phyloP scores from a whole-genome alignment of 768 basidiomycete genomes.

The Pisolithus marmoratus region DNA sequence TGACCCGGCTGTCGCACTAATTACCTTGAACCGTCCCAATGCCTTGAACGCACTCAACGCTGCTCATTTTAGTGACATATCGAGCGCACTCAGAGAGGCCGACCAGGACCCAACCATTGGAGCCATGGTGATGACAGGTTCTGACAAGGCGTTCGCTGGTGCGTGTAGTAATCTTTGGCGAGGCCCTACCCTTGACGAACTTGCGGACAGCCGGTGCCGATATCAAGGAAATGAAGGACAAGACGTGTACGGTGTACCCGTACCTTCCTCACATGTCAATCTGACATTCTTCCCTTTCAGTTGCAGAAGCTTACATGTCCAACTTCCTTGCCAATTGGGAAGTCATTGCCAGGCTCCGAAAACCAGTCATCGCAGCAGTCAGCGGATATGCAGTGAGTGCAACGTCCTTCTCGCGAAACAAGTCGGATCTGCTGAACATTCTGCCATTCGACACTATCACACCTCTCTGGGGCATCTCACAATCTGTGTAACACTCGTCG shows the following conservation, averaged over 20 bases:
- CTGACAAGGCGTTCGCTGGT: conserved; percentile 92
- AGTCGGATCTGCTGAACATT: not conserved
- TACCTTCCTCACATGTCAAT: not conserved
- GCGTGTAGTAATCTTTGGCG: conserved; percentile 16
- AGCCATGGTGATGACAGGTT: conserved; percentile 89
- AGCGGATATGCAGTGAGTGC: conserved; percentile 83
- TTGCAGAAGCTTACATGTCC: conserved; percentile 79
- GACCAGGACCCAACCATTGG: conserved; percentile 69
- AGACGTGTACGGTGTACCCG: conserved; percentile 56
- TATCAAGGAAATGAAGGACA: conserved; percentile 99
- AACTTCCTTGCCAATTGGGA: conserved; percentile 88
- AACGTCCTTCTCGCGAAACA: not conserved
- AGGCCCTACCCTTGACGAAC: not conserved
- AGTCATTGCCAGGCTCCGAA: conserved; percentile 63
- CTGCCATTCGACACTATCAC: not conserved
- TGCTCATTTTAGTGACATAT: conserved; percentile 77
- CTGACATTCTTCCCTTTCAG: conserved; percentile 31
- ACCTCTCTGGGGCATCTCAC: not conserved
- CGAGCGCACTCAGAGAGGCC: conserved; percentile 64
- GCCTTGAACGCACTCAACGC: conserved; percentile 84
- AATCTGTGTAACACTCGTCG: too few species aligned
- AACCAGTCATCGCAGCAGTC: conserved; percentile 95
- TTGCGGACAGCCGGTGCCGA: conserved; percentile 77
- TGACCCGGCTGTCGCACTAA: conserved; percentile 63
- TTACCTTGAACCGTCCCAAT: conserved; percentile 87